A percentile compares a stretch with the other conserved stretches of the same genome.
Evolutionary conservation across 2,329 filamentous ascomycete species (phyloP).

Genomic region (Botrytis pseudocinerea): DNA sequence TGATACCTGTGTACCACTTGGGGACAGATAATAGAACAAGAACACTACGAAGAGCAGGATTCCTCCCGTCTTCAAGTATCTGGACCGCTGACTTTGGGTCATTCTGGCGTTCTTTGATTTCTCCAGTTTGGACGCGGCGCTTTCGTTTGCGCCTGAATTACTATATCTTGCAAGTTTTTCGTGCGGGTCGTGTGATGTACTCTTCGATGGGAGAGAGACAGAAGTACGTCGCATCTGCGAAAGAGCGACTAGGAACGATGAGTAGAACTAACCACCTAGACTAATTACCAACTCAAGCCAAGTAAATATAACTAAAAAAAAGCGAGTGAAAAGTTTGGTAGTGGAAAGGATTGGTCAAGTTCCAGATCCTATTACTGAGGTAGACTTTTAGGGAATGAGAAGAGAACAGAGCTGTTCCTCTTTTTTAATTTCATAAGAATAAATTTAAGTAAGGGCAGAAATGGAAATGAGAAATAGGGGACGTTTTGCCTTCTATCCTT

Average conservation of each 20-base stretch:
- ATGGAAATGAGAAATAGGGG: constrained; percentile 28
- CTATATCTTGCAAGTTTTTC: constrained; percentile 64
- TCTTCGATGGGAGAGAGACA: constrained; percentile 63
- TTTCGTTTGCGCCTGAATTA: constrained; percentile 46
- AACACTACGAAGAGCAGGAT: constrained; percentile 61
- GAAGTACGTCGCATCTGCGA: constrained; percentile 63
- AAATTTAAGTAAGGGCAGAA: constrained; percentile 10
- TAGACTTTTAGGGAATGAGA: background rate
- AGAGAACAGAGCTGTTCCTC: background rate
- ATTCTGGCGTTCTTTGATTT: constrained; percentile 59
- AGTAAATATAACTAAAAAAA: constrained; percentile 22
- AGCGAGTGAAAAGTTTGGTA: constrained; percentile 20
- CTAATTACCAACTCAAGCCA: constrained; percentile 4
- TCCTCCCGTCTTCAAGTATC: constrained; percentile 65
- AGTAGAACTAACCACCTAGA: constrained; percentile 23
- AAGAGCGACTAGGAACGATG: constrained; percentile 26
- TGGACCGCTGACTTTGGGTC: constrained; percentile 64
- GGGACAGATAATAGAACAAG: constrained; percentile 64
- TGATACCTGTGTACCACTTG: constrained; percentile 48
- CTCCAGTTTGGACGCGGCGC: constrained; percentile 49
- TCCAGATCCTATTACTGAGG: background rate
- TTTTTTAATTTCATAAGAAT: background rate
- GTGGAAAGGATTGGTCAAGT: constrained; percentile 18
- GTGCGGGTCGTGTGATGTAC: constrained; percentile 60
- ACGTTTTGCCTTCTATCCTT: constrained; percentile 8